phyloP scores from a whole-genome alignment of 2,329 filamentous ascomycete species.

The Penicillium sp. region DNA sequence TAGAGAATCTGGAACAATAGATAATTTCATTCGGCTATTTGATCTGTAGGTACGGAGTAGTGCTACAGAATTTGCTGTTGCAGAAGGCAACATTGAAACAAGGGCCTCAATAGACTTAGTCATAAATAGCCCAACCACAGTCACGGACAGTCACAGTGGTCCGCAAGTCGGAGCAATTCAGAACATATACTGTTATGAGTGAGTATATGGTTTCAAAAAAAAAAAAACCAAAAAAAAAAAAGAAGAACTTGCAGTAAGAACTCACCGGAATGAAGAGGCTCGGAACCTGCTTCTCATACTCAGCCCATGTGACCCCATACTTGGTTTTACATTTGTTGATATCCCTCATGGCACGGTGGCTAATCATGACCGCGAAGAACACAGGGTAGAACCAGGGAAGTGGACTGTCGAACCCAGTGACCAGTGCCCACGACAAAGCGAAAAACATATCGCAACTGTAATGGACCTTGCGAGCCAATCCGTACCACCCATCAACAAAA shows the following conservation, averaged over 20 bases:
- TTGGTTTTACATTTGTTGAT: conserved; percentile 69
- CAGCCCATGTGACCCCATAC: conserved; percentile 76
- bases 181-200: conserved; percentile 8
- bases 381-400: conserved; percentile 86
- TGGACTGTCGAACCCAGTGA: conserved; percentile 74
- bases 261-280: conserved; percentile 76
- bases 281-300: conserved; percentile 75
- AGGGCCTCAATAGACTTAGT: too few species aligned
- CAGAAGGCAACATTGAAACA: not conserved
- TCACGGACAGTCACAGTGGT: not conserved
- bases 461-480: conserved; percentile 71
- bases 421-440: conserved; percentile 70
- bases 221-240: not conserved
- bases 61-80: not conserved
- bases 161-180: not conserved
- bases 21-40: not conserved
- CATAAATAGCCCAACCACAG: not conserved
- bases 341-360: conserved; percentile 71
- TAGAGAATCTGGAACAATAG: not conserved
- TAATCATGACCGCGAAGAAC: conserved; percentile 77
- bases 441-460: conserved; percentile 79
- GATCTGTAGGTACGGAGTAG: not conserved
- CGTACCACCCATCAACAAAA: conserved; percentile 82
- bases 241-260: not conserved
- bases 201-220: not conserved